phyloP scores from a whole-genome alignment of 2,329 filamentous ascomycete species.

The Curvularia lunata region DNA sequence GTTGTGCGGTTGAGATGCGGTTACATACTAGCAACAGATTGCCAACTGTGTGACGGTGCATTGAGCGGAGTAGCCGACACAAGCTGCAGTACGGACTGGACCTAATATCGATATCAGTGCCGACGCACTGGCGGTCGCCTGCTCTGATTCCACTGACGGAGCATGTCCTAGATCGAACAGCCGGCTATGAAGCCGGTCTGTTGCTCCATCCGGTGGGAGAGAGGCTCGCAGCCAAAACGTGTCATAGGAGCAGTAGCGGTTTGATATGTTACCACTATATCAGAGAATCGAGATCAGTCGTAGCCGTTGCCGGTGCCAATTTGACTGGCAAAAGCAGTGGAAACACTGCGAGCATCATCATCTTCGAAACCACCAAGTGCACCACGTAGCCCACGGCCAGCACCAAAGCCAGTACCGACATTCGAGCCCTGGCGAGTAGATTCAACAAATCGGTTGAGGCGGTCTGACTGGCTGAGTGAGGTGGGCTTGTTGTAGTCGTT shows the following conservation, averaged over 20 bases:
- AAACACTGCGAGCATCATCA: slow-evolving; percentile 94
- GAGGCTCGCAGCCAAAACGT: slow-evolving; percentile 21
- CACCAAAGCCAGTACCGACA: slow-evolving; percentile 44
- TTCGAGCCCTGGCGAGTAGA: slow-evolving; percentile 71
- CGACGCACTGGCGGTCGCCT: slow-evolving; percentile 16
- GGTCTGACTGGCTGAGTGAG: slow-evolving; percentile 82
- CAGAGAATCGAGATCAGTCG: slow-evolving; percentile 56
- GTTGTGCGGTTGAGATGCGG: not conserved
- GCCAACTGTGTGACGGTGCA: not conserved
- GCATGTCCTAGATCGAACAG: slow-evolving; percentile 4
- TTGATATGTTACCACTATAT: slow-evolving; percentile 6
- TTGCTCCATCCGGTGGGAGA: slow-evolving; percentile 11
- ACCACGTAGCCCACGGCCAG: slow-evolving; percentile 50
- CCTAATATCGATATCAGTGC: slow-evolving; percentile 18
- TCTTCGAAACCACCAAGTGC: slow-evolving; percentile 65
- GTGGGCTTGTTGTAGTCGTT: slow-evolving; percentile 73
- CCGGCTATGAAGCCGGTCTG: slow-evolving; percentile 7
- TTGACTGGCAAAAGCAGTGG: slow-evolving; percentile 95
- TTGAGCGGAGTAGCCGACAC: not conserved
- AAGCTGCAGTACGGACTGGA: slow-evolving; percentile 9
- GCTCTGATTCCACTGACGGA: slow-evolving; percentile 4
- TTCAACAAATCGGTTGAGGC: slow-evolving; percentile 93
- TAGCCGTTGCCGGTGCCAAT: slow-evolving; percentile 73
- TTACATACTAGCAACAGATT: not conserved
- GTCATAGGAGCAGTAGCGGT: slow-evolving; percentile 3